phyloP scores from a whole-genome alignment of 2,329 filamentous ascomycete genomes.

The Talaromyces sp. region DNA sequence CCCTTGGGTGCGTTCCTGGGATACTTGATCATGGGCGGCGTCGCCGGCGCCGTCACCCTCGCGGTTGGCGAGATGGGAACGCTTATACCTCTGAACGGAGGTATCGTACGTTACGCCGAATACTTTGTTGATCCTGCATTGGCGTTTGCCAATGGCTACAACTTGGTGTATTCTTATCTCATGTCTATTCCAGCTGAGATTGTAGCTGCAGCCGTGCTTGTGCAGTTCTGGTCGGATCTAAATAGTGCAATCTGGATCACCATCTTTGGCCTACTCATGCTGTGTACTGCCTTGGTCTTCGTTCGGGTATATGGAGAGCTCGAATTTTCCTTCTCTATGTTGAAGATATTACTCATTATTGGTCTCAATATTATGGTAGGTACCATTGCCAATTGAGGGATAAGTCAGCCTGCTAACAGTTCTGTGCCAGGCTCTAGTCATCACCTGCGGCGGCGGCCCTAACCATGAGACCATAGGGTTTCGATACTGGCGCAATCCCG shows the following conservation, averaged over 20 bases:
- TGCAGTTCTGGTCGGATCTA: conserved; percentile 47
- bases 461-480: conserved; percentile 53
- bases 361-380: conserved; percentile 51
- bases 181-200: conserved; percentile 37
- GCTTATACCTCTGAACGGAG: conserved; percentile 40
- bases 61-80: conserved; percentile 27
- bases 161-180: conserved; percentile 36
- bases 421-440: conserved; percentile 43
- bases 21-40: conserved; percentile 49
- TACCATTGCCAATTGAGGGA: background rate
- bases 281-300: conserved; percentile 49
- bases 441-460: conserved; percentile 55
- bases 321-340: conserved; percentile 54
- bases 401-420: background rate
- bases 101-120: conserved; percentile 38
- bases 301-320: conserved; percentile 54
- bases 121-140: conserved; percentile 42
- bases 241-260: conserved; percentile 53
- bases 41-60: conserved; percentile 30
- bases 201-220: conserved; percentile 32
- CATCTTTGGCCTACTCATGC: conserved; percentile 60
- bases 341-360: conserved; percentile 54
- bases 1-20: conserved; percentile 49
- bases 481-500: conserved; percentile 51
- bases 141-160: conserved; percentile 40